Evolutionary conservation across 441 rosid species (phyloP), one percentile per base, ranked within the genome.

Genomic region (Populus hybrid): DNA sequence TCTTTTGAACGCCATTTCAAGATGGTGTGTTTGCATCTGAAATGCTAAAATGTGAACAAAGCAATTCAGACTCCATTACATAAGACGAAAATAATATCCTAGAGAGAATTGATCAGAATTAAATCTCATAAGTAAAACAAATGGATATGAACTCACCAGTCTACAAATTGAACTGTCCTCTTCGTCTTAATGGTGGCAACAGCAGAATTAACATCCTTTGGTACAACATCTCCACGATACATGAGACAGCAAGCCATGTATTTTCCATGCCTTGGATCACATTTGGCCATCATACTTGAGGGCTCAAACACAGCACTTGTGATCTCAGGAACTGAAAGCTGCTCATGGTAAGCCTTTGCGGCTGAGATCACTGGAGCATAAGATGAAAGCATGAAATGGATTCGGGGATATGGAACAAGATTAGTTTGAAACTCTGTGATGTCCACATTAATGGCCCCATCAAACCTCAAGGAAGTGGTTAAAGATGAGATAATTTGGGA

Each of bases 341-440:
- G 95, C 84, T 92, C 95, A 75, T 91, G 95, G 85, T 79, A 92
- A 78, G 95, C 97, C 86, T 91, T 92, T 38, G 90, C 88, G 53
- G 95, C 90, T 16, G 95, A 92, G 77, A 92, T 92, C n/a, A 92
- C 93, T 0, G 93, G 95, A 35, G 97, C 97, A 79, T 89, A 92
- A 19, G 97, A 91, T 28, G 97, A 92, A 36, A 92, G 92, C 97
- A 89, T 92, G 88, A 91, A 90, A 84, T 92, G 97, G 82, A 92
- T 92, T 75, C 92, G 90, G 72, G 97, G 97, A 83, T 91, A 92
- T n/a, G 95, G 95, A 65, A 92, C 97, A 73, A 92, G 94, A 81
- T 92, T 92, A 34, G 97, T 92, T 78, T 91, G 94, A 72, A 92
- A 91, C 85, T 92, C 95, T 7, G 95, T 88, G 73, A 92, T 76